These are phyloP conservation scores for Discostella stelligeroides DNA, from an alignment of 108 stramenopile species.

Conservation along the genomic window DNA sequence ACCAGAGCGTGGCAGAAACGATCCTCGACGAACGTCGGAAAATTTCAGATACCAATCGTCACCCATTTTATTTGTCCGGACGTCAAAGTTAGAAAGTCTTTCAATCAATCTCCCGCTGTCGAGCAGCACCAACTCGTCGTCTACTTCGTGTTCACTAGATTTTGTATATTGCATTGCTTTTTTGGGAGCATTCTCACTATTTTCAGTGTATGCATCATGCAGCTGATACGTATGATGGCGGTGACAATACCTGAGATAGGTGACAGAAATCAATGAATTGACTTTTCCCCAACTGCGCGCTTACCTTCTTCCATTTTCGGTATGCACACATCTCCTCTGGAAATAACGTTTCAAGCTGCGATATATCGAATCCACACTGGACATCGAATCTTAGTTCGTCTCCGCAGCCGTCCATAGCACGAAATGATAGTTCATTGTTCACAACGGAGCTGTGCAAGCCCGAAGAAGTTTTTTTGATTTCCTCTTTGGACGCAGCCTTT, in stretches of 20 bases:
- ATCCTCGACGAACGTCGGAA: conserved; percentile 68
- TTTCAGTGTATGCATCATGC: conserved; percentile 57
- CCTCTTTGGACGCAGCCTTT: conserved; percentile 3
- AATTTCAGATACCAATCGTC: conserved; percentile 69
- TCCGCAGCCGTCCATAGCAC: conserved; percentile 46
- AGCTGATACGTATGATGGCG: conserved; percentile 34
- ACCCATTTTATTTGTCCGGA: conserved; percentile 72
- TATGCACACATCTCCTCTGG: conserved; percentile 86
- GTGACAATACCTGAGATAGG: too few relatives aligned
- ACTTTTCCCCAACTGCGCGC: too few relatives aligned
- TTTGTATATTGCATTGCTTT: conserved; percentile 2
- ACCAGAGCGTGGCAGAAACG: conserved; percentile 56
- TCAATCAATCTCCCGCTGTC: conserved; percentile 44
- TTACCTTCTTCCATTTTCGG: conserved; percentile 67
- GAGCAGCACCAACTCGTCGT: conserved; percentile 30
- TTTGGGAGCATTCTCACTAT: conserved; percentile 27
- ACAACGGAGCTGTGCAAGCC: conserved; percentile 11
- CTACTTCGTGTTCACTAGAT: conserved; percentile 9
- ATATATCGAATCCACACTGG: conserved; percentile 70
- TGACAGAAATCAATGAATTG: too few relatives aligned
- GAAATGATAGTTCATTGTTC: conserved; percentile 61
- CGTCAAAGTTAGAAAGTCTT: conserved; percentile 76
- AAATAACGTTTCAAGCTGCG: conserved; percentile 62
- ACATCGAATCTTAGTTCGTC: conserved; percentile 49
- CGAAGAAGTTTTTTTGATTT: conserved; percentile 23